These are phyloP conservation scores for Astragalus membranaceus DNA, from an alignment of 306 rosid species.

Conservation along the genomic window DNA sequence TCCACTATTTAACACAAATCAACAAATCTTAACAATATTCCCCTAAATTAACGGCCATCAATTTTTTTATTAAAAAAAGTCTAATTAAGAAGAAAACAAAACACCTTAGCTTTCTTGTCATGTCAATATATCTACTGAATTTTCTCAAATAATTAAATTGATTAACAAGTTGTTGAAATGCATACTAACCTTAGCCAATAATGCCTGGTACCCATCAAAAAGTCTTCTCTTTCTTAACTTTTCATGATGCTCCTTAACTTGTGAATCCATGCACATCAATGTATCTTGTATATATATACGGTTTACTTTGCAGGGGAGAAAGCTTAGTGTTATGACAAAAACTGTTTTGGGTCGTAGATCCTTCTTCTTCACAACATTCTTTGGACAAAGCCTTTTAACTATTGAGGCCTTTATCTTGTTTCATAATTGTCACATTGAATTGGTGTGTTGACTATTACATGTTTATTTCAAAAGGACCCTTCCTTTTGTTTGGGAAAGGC, in stretches of 20 bases:
- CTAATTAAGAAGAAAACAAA: too few relatives aligned
- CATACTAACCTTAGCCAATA: constrained; percentile 73
- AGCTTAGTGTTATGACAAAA: constrained; percentile 86
- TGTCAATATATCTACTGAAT: background rate
- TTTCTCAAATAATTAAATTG: constrained; percentile 11
- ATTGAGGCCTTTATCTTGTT: constrained; percentile 80
- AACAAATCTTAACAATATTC: too few relatives aligned
- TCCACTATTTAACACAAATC: too few relatives aligned
- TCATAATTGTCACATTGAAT: constrained; percentile 96
- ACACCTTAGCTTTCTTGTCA: too few relatives aligned
- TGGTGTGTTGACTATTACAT: constrained; percentile 97
- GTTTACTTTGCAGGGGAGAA: constrained; percentile 80
- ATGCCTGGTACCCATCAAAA: constrained; percentile 94
- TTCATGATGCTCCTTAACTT: constrained; percentile 48
- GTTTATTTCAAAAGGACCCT: constrained; percentile 4
- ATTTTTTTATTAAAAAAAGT: too few relatives aligned
- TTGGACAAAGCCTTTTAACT: constrained; percentile 92
- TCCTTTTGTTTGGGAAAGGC: too few relatives aligned
- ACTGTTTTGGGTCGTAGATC: constrained; percentile 98
- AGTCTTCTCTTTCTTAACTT: constrained; percentile 67
- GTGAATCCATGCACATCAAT: constrained; percentile 92
- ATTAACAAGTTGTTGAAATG: background rate
- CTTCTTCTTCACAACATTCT: constrained; percentile 82
- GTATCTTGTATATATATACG: constrained; percentile 83
- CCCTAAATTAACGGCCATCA: too few relatives aligned